Conservation (phyloP, 2,329 filamentous ascomycete genomes). For the Talaromyces verruculosus region DNA sequence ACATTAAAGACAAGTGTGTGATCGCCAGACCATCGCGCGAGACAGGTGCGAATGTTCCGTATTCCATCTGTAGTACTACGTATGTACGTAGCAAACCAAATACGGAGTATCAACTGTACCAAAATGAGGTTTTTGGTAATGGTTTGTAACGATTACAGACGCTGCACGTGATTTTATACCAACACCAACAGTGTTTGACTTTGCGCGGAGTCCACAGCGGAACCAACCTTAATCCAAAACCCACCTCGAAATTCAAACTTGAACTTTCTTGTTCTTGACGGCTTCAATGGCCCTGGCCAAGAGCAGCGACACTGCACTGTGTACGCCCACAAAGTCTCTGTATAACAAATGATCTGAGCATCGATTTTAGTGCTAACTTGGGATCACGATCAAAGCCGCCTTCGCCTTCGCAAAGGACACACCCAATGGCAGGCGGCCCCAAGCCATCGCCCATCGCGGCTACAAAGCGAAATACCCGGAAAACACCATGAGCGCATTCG, state of each 20-base stretch:
- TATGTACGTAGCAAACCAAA: no score
- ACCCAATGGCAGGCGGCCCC: slow-evolving; percentile 28
- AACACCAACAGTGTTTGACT: no score
- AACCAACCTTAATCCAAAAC: neutral
- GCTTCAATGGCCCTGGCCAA: neutral
- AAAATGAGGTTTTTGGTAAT: no score
- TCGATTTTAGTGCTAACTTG: neutral
- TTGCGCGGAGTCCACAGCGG: no score
- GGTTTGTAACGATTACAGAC: no score
- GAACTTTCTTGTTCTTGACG: neutral
- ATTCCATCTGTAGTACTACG: no score
- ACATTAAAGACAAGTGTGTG: no score
- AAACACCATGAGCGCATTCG: slow-evolving; percentile 80
- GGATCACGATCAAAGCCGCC: slow-evolving; percentile 5
- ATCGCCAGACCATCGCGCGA: no score
- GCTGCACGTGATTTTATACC: no score
- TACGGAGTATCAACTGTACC: no score
- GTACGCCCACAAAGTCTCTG: neutral
- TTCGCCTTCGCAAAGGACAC: slow-evolving; percentile 22
- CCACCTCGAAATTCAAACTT: neutral
- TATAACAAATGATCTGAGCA: neutral
- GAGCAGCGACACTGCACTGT: neutral
- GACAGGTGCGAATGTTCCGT: no score
- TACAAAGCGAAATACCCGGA: slow-evolving; percentile 74
- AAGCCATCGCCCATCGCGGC: slow-evolving; percentile 46